Evolutionary conservation across 805 yeast genomes (phyloP), one percentile per base, ranked within the genome.

Genomic region (Nakazawaea laoshanensis): DNA sequence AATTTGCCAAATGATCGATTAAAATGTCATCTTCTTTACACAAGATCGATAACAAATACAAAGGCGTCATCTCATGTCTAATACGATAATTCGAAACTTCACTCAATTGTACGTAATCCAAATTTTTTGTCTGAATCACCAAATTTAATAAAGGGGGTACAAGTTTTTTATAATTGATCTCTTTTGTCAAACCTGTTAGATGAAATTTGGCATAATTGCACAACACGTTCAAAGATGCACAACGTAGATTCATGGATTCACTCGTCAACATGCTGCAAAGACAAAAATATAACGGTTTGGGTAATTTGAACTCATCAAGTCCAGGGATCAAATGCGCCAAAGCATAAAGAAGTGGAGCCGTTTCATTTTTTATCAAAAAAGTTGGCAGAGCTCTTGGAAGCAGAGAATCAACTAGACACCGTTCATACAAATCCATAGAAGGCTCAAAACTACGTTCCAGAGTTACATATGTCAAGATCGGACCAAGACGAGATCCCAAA

Each of bases 21-120:
- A 58, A 50, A 20, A 44, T 37, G 3, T 51, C 53, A 35, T 54
- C 61, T n/a, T 52, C 47, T 23, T 55, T 46, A 6, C 60, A 52
- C 2, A 61, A 43, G 23, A 48, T 49, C 1, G 63, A 56, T 10
- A 62, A 29, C 7, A 58, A 43, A 32, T 49, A 48, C 5, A 59
- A 38, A 5, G 66, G 64, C 5, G 55, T 44, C 57, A 52, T 51
- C 14, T 45, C 45, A 12, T 45, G 46, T 4, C 49, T 42, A 7
- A 48, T 32, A 24, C 44, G 45, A 30, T 38, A 50, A 28, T 38
- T 46, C 7, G 50, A 42, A 28, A 40, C 36, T 11, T 44, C 25
- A 3, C 48, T 35, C 12, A 40, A 37, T 15, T 47, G 43, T 4
- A 42, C 48, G 24, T 30, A 31, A 16, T 24, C 29, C 5, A 36